Conservation (phyloP, 1,284 basidiomycete species). For the Tetrapyrgos nigripes region DNA sequence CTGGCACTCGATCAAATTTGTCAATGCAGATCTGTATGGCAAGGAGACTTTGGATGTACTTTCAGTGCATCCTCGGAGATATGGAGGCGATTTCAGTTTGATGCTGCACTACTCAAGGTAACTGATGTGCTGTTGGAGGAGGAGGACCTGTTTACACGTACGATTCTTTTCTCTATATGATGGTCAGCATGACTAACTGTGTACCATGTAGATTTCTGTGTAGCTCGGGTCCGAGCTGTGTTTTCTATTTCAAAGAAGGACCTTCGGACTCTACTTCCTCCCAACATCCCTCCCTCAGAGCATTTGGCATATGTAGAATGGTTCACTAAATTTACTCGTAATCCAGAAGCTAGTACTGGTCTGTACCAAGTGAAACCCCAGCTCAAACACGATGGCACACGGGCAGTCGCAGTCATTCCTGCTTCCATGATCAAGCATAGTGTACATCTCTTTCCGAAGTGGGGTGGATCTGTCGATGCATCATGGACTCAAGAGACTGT, state of each 20-base stretch:
- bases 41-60: not conserved
- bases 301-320: constrained; percentile 1
- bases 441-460: too few relatives aligned
- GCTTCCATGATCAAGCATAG: not conserved
- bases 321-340: too few relatives aligned
- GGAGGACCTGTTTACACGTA: not conserved
- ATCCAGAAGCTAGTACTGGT: not conserved
- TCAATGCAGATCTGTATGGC: not conserved
- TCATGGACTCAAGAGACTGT: not conserved
- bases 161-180: not conserved
- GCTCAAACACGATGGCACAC: not conserved
- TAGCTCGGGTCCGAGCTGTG: not conserved
- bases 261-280: not conserved
- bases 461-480: not conserved
- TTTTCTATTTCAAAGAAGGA: not conserved
- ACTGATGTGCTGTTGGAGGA: not conserved
- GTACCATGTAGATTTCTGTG: not conserved
- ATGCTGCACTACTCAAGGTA: not conserved
- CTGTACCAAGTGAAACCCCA: not conserved
- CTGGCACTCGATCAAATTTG: constrained; percentile 4
- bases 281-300: not conserved
- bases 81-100: not conserved
- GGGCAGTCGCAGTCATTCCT: not conserved
- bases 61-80: not conserved
- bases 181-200: not conserved